Base-by-base conservation (phyloP, 1,284 basidiomycete species). In the Pholiota adiposa region DNA sequence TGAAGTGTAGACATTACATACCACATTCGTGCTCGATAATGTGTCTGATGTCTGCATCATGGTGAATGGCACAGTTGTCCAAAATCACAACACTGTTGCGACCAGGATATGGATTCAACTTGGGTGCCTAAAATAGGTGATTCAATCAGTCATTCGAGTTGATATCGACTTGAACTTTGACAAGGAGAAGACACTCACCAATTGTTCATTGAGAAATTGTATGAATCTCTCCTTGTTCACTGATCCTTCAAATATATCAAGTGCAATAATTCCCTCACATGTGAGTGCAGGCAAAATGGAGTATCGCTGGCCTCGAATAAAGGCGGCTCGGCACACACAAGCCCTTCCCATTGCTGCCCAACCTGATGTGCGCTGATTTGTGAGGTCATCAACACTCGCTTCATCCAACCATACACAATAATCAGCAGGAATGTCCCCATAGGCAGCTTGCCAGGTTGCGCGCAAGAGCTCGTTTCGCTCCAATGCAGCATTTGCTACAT, bases 241-340 rank as follows among this genome's bases (percentile, higher is more conserved):
- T 4, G 72, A 70, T 11, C 72, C 72, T 51, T 73, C 67, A 54
- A 73, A 62, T 36, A 75, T 73, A 31, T 75, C 72, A 25, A 72
- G 60, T 23, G 72, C 70, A 52, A 73, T 67, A 2, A 71, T 69
- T 0, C 71, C 72, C 19, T 72, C 64, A 3, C 51, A 58, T 14
- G 69, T 70, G n/a, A 76, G 60, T 1, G 69, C 71, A 2, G 71
- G 73, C 16, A 75, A 63, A 18, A 75, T 67, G 3, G 73, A 74
- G 51, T 65, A 74, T 3, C 69, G 60, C 44, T 69, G 54, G 8
- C 70, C 72, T 9, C 67, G 62, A 46, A 76, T 54, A 50, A 73
- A 74, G 25, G 46, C 58, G 34, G 53, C 49, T 12, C 66, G 43
- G 16, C 61, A n/a, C n/a, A n/a, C n/a, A n/a, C n/a, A n/a, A 31